A percentile compares a stretch with the other conserved stretches of the same genome.
phyloP scores from a whole-genome alignment of 164 flowering plant genomes.

The Vitis amurensis region DNA sequence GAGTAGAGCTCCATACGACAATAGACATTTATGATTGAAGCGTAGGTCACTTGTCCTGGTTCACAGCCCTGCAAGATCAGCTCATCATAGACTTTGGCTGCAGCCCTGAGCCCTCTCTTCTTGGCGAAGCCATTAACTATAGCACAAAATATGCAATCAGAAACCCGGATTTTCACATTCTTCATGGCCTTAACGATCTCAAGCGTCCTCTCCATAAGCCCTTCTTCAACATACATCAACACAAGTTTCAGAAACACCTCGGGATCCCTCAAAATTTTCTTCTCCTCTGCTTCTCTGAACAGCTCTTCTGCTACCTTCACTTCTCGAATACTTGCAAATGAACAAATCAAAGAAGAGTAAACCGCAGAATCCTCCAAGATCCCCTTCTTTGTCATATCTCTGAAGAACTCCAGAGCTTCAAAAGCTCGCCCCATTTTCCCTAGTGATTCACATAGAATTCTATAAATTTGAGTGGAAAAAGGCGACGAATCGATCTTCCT shows the following conservation, averaged over 20 bases:
- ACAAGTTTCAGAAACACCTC: constrained; percentile 59
- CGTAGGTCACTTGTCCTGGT: constrained; percentile 85
- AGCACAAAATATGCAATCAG: constrained; percentile 72
- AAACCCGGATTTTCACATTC: constrained; percentile 35
- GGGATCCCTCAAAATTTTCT: constrained; percentile 59
- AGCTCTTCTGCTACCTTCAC: constrained; percentile 55
- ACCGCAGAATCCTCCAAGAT: constrained; percentile 28
- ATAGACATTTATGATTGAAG: constrained; percentile 55
- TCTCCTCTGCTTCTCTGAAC: constrained; percentile 51
- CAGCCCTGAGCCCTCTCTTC: constrained; percentile 43
- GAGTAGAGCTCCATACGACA: constrained; percentile 40
- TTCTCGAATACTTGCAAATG: constrained; percentile 55
- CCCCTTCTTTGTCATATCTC: constrained; percentile 45
- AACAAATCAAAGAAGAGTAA: constrained; percentile 57
- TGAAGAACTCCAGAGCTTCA: constrained; percentile 62
- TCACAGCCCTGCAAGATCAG: constrained; percentile 42
- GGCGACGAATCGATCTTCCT: constrained; percentile 10
- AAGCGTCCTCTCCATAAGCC: constrained; percentile 55
- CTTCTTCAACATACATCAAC: constrained; percentile 64
- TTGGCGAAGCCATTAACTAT: constrained; percentile 62
- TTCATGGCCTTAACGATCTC: constrained; percentile 49
- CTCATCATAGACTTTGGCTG: constrained; percentile 47
- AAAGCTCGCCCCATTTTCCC: constrained; percentile 49
- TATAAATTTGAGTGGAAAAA: constrained; percentile 30
- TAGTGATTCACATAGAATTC: constrained; percentile 52